Evolutionary conservation across 345 rosid genomes (phyloP).

Genomic region (Acer campestre): DNA sequence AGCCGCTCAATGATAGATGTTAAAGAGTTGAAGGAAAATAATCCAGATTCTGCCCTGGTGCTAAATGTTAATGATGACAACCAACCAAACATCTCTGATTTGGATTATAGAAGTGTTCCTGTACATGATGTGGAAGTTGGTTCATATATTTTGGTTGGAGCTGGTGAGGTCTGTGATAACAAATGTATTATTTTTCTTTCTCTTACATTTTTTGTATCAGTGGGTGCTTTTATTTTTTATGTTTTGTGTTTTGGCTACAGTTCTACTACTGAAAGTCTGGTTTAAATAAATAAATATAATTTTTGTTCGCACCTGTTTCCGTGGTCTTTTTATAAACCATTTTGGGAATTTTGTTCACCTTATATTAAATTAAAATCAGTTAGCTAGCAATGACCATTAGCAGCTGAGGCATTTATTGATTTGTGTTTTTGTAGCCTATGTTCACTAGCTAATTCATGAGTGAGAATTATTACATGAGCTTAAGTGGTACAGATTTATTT

Average conservation of each 20-base stretch:
- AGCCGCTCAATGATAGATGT: constrained; percentile 93
- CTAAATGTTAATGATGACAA: constrained; percentile 59
- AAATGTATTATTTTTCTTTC: background rate
- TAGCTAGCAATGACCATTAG: background rate
- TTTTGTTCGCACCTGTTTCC: background rate
- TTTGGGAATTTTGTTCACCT: background rate
- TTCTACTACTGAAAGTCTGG: background rate
- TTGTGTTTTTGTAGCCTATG: background rate
- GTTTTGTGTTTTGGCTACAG: background rate
- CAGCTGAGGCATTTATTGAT: background rate
- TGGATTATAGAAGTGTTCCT: constrained; percentile 74
- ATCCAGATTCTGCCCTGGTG: constrained; percentile 82
- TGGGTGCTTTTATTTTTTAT: background rate
- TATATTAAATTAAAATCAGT: background rate
- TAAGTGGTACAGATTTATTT: background rate
- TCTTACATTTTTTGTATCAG: background rate
- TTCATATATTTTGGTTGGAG: constrained; percentile 82
- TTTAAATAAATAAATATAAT: background rate
- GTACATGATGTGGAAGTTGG: constrained; percentile 86
- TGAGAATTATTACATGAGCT: background rate
- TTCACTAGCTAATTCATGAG: background rate
- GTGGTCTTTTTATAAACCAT: background rate
- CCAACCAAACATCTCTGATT: constrained; percentile 68
- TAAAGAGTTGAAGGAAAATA: constrained; percentile 85
- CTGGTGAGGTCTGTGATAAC: constrained; percentile 91